Evolutionary conservation across 257 asterid genomes (phyloP).

Genomic region (Pogostemon cablin): DNA sequence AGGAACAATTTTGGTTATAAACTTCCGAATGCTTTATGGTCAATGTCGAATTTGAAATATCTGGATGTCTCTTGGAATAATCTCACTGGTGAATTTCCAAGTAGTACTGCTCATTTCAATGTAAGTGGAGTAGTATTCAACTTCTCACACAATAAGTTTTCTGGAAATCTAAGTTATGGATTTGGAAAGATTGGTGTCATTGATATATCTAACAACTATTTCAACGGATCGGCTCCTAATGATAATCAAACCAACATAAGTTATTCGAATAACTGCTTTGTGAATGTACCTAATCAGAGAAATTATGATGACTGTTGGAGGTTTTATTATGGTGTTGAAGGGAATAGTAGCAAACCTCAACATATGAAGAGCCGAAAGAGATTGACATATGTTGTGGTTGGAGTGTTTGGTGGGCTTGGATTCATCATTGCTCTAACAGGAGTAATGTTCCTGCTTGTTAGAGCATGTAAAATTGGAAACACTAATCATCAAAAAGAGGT

Average conservation of each 20-base stretch:
- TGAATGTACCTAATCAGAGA: conserved; percentile 42
- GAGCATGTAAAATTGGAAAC: conserved; percentile 23
- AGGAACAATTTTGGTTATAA: conserved; percentile 40
- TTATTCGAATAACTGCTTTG: conserved; percentile 51
- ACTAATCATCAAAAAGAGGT: conserved; percentile 24
- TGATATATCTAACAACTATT: conserved; percentile 63
- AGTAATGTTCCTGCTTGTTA: conserved; percentile 32
- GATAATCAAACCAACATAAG: neutral
- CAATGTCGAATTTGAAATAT: conserved; percentile 38
- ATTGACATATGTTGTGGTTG: conserved; percentile 46
- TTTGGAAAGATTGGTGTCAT: conserved; percentile 27
- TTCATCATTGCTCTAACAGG: conserved; percentile 43
- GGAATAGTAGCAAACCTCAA: conserved; percentile 21
- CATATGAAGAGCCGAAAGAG: conserved; percentile 13
- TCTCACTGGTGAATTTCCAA: conserved; percentile 55
- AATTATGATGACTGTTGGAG: conserved; percentile 35
- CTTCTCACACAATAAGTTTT: conserved; percentile 62
- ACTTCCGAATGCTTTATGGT: conserved; percentile 46
- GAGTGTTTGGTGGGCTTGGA: conserved; percentile 65
- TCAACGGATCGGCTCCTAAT: conserved; percentile 52
- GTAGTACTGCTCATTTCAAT: conserved; percentile 24
- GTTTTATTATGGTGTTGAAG: conserved; percentile 48
- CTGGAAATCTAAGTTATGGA: conserved; percentile 48
- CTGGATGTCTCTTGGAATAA: conserved; percentile 64
- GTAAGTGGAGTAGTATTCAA: conserved; percentile 44